These are phyloP conservation scores for Brettanomyces sp. DNA, from an alignment of 805 yeast species.

Conservation along the genomic window DNA sequence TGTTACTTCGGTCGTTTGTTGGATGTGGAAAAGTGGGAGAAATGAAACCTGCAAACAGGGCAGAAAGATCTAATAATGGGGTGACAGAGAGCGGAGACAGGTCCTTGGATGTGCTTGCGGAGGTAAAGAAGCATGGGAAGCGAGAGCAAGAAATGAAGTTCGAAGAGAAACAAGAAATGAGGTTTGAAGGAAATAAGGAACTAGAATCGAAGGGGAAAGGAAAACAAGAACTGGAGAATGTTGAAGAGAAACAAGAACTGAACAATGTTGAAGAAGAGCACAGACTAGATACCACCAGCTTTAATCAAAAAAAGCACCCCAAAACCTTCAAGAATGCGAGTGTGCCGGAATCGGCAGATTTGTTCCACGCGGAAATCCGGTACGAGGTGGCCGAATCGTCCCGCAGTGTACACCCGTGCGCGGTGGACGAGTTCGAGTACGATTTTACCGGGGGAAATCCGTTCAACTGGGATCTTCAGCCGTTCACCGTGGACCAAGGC, in stretches of 20 bases:
- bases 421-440: slow-evolving; percentile 23
- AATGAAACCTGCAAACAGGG: no score
- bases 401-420: slow-evolving; percentile 12
- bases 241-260: background rate
- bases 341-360: background rate
- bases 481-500: slow-evolving; percentile 6
- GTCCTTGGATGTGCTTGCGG: no score
- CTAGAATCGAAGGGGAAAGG: no score
- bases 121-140: no score
- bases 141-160: background rate
- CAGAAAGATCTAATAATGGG: no score
- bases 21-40: no score
- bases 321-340: background rate
- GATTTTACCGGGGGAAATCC: slow-evolving; percentile 21
- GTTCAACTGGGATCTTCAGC: slow-evolving; percentile 21
- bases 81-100: no score
- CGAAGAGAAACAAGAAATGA: background rate
- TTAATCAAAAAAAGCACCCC: no score
- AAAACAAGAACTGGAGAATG: background rate
- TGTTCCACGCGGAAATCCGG: background rate
- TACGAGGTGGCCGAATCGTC: background rate
- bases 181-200: no score
- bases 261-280: background rate
- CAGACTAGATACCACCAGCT: background rate
- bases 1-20: no score